Evolutionary conservation across 116 monocot species (phyloP), one percentile per base, ranked within the genome.

Genomic region (Iris pallida): DNA sequence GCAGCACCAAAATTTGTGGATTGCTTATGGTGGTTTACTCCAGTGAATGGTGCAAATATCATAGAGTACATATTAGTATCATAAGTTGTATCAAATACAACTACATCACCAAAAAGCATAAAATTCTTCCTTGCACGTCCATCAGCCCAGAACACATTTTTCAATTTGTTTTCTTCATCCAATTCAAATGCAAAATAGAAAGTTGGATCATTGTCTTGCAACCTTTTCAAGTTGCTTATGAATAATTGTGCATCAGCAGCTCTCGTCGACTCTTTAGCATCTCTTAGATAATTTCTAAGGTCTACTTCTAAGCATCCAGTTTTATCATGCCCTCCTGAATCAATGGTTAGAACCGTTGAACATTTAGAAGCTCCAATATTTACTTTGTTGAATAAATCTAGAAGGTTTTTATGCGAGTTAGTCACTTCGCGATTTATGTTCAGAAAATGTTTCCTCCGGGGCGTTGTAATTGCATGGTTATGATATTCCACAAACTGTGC

Each of bases 151-250:
- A 66, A 20, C 0, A 52, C 9, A 12, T 40, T 20, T 41, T 15
- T 51, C 19, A 66, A 66, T 66, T 53, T 66, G 4, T 53, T 53
- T 5, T 66, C 66, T 9, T 53, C 66, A 41, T 66, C 66, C 4
- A 53, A 52, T 53, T 66, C 52, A 66, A 49, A 66, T 11, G 66
- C 51, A 53, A 15, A 66, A 30, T 30, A 66, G 41, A 66, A 66
- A 30, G 20, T 17, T 4, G 53, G 53, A 53, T 66, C 16, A 13
- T 1, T 40, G n/a, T 53, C 48, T 30, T 66, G 47, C 53, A 41
- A 13, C 0, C 0, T 53, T 53, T 66, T 17, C 3, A 66, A 66
- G 53, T 30, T 15, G 8, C 53, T 11, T 17, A 66, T 8, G 2
- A 66, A 66, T 11, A 7, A 12, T 3, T 49, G 14, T 9, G 66